Conservation (phyloP, 495 filamentous ascomycete genomes). For the Barbatosphaeria neglecta region DNA sequence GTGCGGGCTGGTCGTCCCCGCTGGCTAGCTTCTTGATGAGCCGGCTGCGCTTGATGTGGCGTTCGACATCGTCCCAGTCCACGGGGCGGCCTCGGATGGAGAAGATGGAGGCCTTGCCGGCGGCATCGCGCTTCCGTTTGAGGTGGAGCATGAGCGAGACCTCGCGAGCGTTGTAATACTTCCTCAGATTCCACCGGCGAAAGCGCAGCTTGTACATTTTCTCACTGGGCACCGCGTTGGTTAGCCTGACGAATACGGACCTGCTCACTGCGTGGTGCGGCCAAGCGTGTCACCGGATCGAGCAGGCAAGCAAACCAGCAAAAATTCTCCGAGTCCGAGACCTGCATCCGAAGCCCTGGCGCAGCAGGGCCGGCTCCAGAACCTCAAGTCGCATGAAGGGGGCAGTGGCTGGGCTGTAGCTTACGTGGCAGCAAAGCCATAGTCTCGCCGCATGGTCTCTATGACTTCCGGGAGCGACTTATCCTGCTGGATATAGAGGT, state of each 20-base stretch:
- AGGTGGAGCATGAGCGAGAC: conserved; percentile 19
- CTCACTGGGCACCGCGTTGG: conserved; percentile 4
- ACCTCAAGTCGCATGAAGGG: no score
- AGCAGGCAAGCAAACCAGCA: no score
- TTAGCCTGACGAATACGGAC: conserved; percentile 5
- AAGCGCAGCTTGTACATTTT: conserved; percentile 22
- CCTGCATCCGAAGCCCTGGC: no score
- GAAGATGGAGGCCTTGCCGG: conserved; percentile 12
- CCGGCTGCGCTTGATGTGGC: not conserved
- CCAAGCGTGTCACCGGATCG: no score
- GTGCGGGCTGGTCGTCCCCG: not conserved
- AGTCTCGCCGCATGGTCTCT: conserved; percentile 16
- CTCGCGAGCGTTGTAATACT: conserved; percentile 19
- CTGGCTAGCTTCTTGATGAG: not conserved
- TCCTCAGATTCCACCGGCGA: conserved; percentile 16
- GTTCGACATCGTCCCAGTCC: conserved; percentile 12
- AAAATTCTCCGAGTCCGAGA: no score
- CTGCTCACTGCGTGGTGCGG: no score
- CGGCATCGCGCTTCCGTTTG: conserved; percentile 14
- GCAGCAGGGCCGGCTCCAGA: no score
- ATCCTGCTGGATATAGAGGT: conserved; percentile 17
- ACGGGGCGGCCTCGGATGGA: conserved; percentile 16
- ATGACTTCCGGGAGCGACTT: conserved; percentile 20
- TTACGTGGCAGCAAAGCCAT: conserved; percentile 20
- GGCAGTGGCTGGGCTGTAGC: conserved; percentile 3